These are phyloP conservation scores for Ogataea chonburiensis DNA, from an alignment of 805 yeast genomes.

Conservation along the genomic window DNA sequence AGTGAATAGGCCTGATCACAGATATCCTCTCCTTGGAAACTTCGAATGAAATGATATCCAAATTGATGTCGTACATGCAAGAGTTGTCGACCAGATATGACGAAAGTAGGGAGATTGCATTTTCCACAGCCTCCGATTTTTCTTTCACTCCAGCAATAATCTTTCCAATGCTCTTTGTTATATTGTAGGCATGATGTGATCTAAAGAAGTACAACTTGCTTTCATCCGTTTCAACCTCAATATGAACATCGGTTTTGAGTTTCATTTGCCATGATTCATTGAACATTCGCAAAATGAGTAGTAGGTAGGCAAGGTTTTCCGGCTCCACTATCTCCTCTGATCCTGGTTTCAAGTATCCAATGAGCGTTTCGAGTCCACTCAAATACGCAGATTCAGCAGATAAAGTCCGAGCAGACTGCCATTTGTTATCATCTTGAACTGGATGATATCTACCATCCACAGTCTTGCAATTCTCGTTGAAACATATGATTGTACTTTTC, in stretches of 20 bases:
- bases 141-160: constrained; percentile 24
- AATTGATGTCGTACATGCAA: constrained; percentile 28
- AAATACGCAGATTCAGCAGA: constrained; percentile 16
- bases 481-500: constrained; percentile 29
- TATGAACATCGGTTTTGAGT: constrained; percentile 69
- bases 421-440: constrained; percentile 3
- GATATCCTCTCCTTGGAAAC: constrained; percentile 50
- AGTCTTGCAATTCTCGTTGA: constrained; percentile 6
- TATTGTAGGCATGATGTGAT: constrained; percentile 23
- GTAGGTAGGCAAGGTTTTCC: constrained; percentile 37
- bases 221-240: constrained; percentile 52
- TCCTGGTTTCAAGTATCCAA: constrained; percentile 29
- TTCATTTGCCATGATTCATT: constrained; percentile 57
- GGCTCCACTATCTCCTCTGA: constrained; percentile 20
- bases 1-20: constrained; percentile 58
- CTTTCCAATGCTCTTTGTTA: constrained; percentile 28
- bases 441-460: constrained; percentile 15
- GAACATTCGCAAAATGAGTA: constrained; percentile 50
- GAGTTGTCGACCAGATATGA: constrained; percentile 34
- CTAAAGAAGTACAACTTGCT: constrained; percentile 49
- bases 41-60: constrained; percentile 31
- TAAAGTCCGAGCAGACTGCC: constrained; percentile 17
- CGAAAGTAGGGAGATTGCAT: constrained; percentile 38
- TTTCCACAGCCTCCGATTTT: constrained; percentile 23
- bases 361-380: constrained; percentile 24